Evolutionary conservation across 2,329 filamentous ascomycete genomes (phyloP), one percentile per base, ranked within the genome.

Genomic region (Parastagonospora avenae): DNA sequence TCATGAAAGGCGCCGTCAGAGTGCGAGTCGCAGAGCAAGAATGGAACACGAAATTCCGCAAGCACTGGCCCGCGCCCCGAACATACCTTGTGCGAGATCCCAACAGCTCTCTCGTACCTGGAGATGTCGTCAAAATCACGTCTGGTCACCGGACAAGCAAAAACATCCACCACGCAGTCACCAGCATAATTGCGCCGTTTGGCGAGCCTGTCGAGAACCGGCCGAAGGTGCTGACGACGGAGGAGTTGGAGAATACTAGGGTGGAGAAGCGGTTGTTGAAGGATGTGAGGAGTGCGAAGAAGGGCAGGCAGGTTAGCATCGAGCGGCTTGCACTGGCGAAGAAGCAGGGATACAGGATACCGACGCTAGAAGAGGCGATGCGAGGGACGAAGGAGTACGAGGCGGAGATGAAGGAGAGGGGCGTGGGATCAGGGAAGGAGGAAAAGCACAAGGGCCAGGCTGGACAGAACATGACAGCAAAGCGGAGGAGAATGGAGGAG

Each of bases 61-160:
- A 93, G 80, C 78, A 82, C 77, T 92, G 89, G 73, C 82, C 86
- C 64, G 77, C 82, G 38, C 82, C 84, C 16, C 79, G 81, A 58
- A 82, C 85, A 59, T 82, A 88, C 69, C 84, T 93, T 28, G 89
- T 92, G 32, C 88, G 91, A 77, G 90, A 94, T 73, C 90, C 90
- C 27, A 85, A 84, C 72, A 83, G 85, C 61, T 91, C 88, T 24
- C 81, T 92, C 32, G 82, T 86, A 50, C 82, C 83, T 43, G 90
- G 90, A 67, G 90, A 94, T 71, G 84, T 93, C 2, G 84, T 94
- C 27, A 81, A 85, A 55, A 89, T 93, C 62, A 79, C 80, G 7
- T 81, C 85, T 4, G 86, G 86, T 49, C 86, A 82, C 81, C 83
- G 84, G 45, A 84, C 83, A 6, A 85, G 84, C 35, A 85, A 85